Base-by-base conservation (phyloP, 805 yeast genomes). In the Vanderwaltozyma tropicalis region DNA sequence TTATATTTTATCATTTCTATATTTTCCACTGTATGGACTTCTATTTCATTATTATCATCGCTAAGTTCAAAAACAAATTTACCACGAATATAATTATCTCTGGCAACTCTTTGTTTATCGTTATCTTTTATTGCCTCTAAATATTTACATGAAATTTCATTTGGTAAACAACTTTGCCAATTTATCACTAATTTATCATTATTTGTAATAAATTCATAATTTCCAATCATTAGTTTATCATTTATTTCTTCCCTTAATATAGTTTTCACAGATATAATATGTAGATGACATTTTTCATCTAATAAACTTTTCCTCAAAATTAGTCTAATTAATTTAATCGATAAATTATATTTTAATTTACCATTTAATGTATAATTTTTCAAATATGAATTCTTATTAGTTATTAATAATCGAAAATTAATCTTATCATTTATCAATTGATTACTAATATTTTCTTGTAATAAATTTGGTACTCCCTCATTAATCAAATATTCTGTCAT, bases 11-110 rank as follows among this genome's bases (percentile, higher is more conserved):
- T 57, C 31, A 78, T 64, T 42, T 78, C 79, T 39, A 81, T 66
- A 47, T 77, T 71, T 46, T 81, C 89, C 24, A 81, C 67, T 2
- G 82, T 76, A 50, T 80, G 84, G 5, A 76, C 83, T 6, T 65
- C 32, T 25, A 81, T 72, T 42, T 64, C 53, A 40, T 72, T 68
- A 50, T 78, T 76, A n/a, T 63, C 60, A 18, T 67, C 67, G 48
- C 69, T 74, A 40, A 81, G 62, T 49, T 80, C 88, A 50, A 80
- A 80, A 7, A 78, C 66, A 48, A 80, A 80, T 3, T 76, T 54
- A 1, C 88, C 89, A 26, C 59, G 40, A 3, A 46, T 40, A 22
- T 33, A 39, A 14, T 45, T 24, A 32, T 37, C 27, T 32, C 39
- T 28, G 32, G 39, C 28, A 32, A 9, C 16, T 32, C 16, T 16